Evolutionary conservation across 257 asterid genomes (phyloP).

Genomic region (Avicennia marina): DNA sequence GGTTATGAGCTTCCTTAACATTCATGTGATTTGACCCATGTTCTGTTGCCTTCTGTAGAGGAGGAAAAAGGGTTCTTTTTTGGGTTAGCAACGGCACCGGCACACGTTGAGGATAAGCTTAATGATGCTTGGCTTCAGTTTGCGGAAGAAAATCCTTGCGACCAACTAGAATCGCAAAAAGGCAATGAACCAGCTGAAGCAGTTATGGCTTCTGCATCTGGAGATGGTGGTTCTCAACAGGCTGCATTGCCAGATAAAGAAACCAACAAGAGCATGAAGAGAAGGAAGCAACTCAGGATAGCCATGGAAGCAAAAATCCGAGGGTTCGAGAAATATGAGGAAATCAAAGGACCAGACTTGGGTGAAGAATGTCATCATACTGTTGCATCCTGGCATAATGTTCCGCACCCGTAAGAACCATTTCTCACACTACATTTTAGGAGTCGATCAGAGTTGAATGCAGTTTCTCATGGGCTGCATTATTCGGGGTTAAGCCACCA

Average conservation of each 20-base stretch:
- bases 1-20: neutral
- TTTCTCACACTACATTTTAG: slow-evolving; percentile 3
- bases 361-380: slow-evolving; percentile 71
- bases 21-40: neutral
- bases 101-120: slow-evolving; percentile 92
- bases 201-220: slow-evolving; percentile 50
- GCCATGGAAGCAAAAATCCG: slow-evolving; percentile 92
- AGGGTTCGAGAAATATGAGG: slow-evolving; percentile 70
- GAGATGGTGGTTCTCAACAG: slow-evolving; percentile 76
- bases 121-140: slow-evolving; percentile 98
- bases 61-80: slow-evolving; percentile 76
- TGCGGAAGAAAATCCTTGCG: slow-evolving; percentile 69
- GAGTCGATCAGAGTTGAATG: neutral
- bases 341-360: slow-evolving; percentile 49
- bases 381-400: slow-evolving; percentile 97
- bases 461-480: neutral
- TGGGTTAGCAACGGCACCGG: slow-evolving; percentile 97
- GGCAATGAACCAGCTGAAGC: slow-evolving; percentile 57
- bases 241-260: slow-evolving; percentile 37
- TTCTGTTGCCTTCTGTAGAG: slow-evolving; percentile 28
- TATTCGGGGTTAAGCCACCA: neutral
- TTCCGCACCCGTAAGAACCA: slow-evolving; percentile 85
- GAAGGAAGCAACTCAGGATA: slow-evolving; percentile 55
- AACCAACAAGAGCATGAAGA: slow-evolving; percentile 46
- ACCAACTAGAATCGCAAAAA: slow-evolving; percentile 44